Base-by-base conservation (phyloP, 2,329 filamentous ascomycete genomes). In the Cordyceps fumosorosea region DNA sequence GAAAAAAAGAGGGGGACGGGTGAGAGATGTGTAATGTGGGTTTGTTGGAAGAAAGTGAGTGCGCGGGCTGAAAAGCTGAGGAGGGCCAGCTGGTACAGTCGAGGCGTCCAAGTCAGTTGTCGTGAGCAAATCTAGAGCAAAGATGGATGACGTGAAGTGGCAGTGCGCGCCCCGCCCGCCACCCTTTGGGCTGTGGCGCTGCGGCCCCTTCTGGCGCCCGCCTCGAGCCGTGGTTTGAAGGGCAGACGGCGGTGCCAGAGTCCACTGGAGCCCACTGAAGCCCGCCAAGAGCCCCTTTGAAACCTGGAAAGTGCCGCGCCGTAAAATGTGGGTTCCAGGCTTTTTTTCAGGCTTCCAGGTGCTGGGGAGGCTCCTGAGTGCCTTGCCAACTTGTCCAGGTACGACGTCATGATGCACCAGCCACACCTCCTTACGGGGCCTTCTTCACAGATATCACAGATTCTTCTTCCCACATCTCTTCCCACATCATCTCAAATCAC, bases 271-370 rank as follows among this genome's bases (percentile, higher is more conserved):
- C 20, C 56, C 56, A 45, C 56, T 40, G 24, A 2, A 56, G 40
- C 12, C 54, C 53, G 29, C 40, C 20, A 16, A 26, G 12, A 20
- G 52, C 34, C 37, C 52, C 20, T 42, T 18, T 10, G 40, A 59
- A 60, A 53, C 48, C 57, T 53, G 57, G 57, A 47, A 60, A 60
- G 57, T 60, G 57, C 57, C 57, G 57, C 57, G 37, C 48, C 57
- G 48, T 24, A 34, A 60, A 60, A 32, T 53, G 47, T 58, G 56
- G 56, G 29, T 10, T 44, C 24, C 34, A 37, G 32, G 45, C 45
- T 22, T 42, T 24, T 48, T 5, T 22, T 12, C 42, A 47, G 44
- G 10, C n/a, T 47, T 7, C n/a, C 12, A 2, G 26, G 26, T 29
- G 26, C 26, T 22, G 48, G 16, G 5, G 42, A 34, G 40, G 42